Conservation (phyloP, 129 eudicot genomes). For the Pittosporum tobira region DNA sequence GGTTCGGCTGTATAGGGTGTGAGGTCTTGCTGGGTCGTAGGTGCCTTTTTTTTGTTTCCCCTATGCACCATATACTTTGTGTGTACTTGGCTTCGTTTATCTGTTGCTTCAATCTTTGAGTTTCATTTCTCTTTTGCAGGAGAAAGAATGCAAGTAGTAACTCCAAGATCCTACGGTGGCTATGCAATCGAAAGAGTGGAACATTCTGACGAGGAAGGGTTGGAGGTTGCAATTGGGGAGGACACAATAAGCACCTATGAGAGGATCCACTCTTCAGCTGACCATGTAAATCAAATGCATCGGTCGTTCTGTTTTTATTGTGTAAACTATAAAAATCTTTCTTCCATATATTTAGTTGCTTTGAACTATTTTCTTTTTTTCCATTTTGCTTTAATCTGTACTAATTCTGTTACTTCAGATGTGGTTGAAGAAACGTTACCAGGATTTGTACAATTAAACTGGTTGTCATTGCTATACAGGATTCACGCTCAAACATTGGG, state of each 20-base stretch:
- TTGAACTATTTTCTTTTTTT: background rate
- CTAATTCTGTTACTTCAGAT: background rate
- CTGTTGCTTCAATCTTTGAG: background rate
- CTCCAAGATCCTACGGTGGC: slow-evolving; percentile 66
- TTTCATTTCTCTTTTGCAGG: slow-evolving; percentile 27
- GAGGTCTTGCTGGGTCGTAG: too few relatives aligned
- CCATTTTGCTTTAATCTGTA: background rate
- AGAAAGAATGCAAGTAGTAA: slow-evolving; percentile 48
- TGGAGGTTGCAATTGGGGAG: slow-evolving; percentile 48
- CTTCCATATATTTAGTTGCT: background rate
- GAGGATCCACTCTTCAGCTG: slow-evolving; percentile 27
- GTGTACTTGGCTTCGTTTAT: too few relatives aligned
- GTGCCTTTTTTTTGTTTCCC: too few relatives aligned
- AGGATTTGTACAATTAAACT: background rate
- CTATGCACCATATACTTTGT: too few relatives aligned
- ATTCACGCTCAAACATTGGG: slow-evolving; percentile 31
- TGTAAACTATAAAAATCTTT: too few relatives aligned
- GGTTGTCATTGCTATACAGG: slow-evolving; percentile 33
- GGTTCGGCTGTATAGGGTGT: too few relatives aligned
- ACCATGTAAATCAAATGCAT: slow-evolving; percentile 25
- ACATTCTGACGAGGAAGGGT: slow-evolving; percentile 67
- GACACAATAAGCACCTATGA: slow-evolving; percentile 37
- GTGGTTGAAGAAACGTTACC: background rate
- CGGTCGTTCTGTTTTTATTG: background rate
- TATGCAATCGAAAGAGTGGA: slow-evolving; percentile 63